Evolutionary conservation across 2,329 filamentous ascomycete genomes (phyloP).

Genomic region (Beauveria sp.): DNA sequence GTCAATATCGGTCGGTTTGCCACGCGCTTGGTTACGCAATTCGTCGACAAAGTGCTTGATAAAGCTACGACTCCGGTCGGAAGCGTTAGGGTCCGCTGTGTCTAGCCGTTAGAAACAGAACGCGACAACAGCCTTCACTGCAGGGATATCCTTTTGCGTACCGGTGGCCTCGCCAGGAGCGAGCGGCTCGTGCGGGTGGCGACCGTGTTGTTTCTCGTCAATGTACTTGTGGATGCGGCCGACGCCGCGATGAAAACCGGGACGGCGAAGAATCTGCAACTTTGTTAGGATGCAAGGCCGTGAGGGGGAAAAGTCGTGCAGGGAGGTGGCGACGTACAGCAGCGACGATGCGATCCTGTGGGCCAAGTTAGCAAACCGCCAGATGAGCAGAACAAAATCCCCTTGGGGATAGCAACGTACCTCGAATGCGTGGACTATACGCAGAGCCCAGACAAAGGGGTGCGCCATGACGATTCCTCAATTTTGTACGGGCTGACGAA

Average conservation of each 20-base stretch:
- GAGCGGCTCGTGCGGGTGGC: constrained; percentile 42
- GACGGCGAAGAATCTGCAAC: constrained; percentile 40
- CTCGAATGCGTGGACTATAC: constrained; percentile 28
- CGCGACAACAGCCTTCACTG: not conserved
- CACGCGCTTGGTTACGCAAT: constrained; percentile 41
- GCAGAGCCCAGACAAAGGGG: constrained; percentile 24
- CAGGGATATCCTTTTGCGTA: constrained; percentile 16
- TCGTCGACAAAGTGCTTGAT: constrained; percentile 43
- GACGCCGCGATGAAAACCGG: constrained; percentile 44
- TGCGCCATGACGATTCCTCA: constrained; percentile 21
- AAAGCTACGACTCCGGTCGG: constrained; percentile 25
- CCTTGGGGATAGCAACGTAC: constrained; percentile 12
- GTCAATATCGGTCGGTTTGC: constrained; percentile 33
- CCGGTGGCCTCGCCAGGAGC: constrained; percentile 45
- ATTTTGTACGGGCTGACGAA: not conserved
- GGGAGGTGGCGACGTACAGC: constrained; percentile 18
- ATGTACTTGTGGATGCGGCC: constrained; percentile 44
- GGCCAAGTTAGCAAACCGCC: not conserved
- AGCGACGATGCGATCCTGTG: constrained; percentile 26
- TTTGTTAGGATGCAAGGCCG: constrained; percentile 3
- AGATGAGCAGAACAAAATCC: not conserved
- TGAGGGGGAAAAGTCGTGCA: not conserved
- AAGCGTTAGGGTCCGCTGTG: constrained; percentile 26
- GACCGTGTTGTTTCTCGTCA: constrained; percentile 40
- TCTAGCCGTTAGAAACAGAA: not conserved